A percentile compares a stretch with the other conserved stretches of the same genome.
phyloP scores from a whole-genome alignment of 805 yeast genomes.

The Hanseniaspora meyeri region DNA sequence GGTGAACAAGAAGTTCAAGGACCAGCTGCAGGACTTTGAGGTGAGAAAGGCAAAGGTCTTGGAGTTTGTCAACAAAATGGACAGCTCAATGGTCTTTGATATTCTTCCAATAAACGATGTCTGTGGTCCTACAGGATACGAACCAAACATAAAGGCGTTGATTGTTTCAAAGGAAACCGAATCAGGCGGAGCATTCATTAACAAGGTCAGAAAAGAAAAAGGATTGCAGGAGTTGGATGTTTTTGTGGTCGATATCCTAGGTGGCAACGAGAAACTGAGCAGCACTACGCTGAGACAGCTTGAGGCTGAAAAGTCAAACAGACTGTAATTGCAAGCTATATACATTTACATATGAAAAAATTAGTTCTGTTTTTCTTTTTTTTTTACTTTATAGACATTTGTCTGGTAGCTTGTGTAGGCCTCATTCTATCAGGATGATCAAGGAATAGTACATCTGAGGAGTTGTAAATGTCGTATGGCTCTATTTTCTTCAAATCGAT shows the following conservation, averaged over 20 bases:
- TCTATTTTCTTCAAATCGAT: slow-evolving; percentile 33
- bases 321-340: no score
- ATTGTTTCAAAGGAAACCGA: slow-evolving; percentile 72
- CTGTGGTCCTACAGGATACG: slow-evolving; percentile 85
- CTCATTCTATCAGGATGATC: slow-evolving; percentile 79
- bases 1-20: slow-evolving; percentile 60
- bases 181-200: slow-evolving; percentile 62
- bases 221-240: slow-evolving; percentile 43
- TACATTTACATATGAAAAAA: no score
- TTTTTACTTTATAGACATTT: slow-evolving; percentile 40
- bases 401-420: slow-evolving; percentile 38
- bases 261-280: slow-evolving; percentile 66
- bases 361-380: not conserved
- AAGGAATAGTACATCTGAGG: slow-evolving; percentile 51
- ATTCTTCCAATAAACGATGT: slow-evolving; percentile 63
- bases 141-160: slow-evolving; percentile 61
- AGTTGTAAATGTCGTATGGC: slow-evolving; percentile 43
- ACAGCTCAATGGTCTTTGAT: slow-evolving; percentile 37
- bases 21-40: slow-evolving; percentile 48
- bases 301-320: slow-evolving; percentile 12
- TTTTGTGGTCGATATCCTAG: slow-evolving; percentile 50
- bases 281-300: slow-evolving; percentile 62
- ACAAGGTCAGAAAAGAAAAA: slow-evolving; percentile 46
- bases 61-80: slow-evolving; percentile 37
- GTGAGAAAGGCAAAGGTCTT: slow-evolving; percentile 37